Base-by-base conservation (phyloP, 2,329 filamentous ascomycete species). In the Aspergillus sp. region DNA sequence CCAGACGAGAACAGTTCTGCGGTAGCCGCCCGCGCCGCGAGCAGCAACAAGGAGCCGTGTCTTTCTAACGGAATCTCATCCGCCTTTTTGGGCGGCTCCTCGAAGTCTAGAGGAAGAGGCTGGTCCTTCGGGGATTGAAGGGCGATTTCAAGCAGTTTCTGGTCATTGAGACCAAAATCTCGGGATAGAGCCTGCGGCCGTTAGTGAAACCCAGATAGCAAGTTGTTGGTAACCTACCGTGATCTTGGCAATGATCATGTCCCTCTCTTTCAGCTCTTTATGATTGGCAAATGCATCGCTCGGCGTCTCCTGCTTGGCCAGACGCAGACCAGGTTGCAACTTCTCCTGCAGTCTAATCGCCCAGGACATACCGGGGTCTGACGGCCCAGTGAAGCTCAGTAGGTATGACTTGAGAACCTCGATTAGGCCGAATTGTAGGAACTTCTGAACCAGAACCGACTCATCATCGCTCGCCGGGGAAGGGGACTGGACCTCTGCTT, bases 331-430 rank as follows among this genome's bases (percentile, higher is more conserved):
- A 0, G 85, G 84, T 63, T 85, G 79, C 23, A 84, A 71, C 63
- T 84, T 83, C 66, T 89, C 86, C 71, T 86, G 85, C 63, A 88
- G 74, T 38, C 85, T 72, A 49, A 77, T 68, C 0, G 79, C 73
- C 77, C 78, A 80, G 12, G 75, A 76, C 76, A 81, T 74, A 1
- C 76, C 78, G 0, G 75, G 71, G 13, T 76, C 74, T 48, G 73
- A 66, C 12, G 73, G 71, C 19, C 69, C 58, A 0, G 73, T 72
- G 39, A 76, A 71, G 50, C 70, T 74, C 61, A 85, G 70, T 52
- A 87, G 72, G 60, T 87, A 89, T 23, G 86, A 84, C 65, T 89
- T 87, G 7, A 87, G 71, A 10, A 87, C 70, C 65, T 88, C 86
- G 2, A 87, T 83, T 12, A 87, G 70, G 60, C 87, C 87, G 17